Base-by-base conservation (phyloP, 306 rosid genomes). In the Vigna radiata region DNA sequence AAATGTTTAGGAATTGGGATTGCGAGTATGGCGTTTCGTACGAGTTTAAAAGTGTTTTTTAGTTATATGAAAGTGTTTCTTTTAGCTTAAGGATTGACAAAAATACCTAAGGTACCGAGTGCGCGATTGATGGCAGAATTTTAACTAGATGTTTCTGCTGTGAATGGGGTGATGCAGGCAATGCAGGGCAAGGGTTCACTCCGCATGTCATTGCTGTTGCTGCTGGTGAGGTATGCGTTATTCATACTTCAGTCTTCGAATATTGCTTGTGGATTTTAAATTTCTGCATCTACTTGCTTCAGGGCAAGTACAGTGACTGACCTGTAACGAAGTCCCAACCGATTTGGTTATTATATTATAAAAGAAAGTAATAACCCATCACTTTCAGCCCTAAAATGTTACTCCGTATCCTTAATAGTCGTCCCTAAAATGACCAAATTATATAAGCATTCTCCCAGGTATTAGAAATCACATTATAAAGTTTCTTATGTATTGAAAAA, bases 151-250 rank as follows among this genome's bases (percentile, higher is more conserved):
- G 64, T 44, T 70, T 56, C 25, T 50, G 47, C 67, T 79, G 68
- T 63, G 47, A 19, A 46, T 72, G 82, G 82, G 77, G 67, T 80
- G 79, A 86, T 83, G 88, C 87, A 94, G 97, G 97, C 84, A 90
- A 88, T 86, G 81, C 87, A 53, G 98, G 95, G 54, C 97, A 90
- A 85, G 91, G 95, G 29, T 94, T 94, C 77, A 87, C 92, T 17
- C 94, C 96, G 2, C 90, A 94, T 85, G 92, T 94, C 54, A 83
- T 94, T 71, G 59, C 77, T 71, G 96, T 91, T 11, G 84, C 90
- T 65, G 90, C 97, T 69, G 97, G 96, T 49, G 98, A 91, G 98
- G 98, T 94, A 91, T 78, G 79, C 64, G 49, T 77, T 81, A 23
- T 78, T 10, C 62, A 54, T 25, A 53, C 61, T 19, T 70, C 39